phyloP scores from a whole-genome alignment of 371 early-diverging fungal species.

The Lichtheimia hyalospora region DNA sequence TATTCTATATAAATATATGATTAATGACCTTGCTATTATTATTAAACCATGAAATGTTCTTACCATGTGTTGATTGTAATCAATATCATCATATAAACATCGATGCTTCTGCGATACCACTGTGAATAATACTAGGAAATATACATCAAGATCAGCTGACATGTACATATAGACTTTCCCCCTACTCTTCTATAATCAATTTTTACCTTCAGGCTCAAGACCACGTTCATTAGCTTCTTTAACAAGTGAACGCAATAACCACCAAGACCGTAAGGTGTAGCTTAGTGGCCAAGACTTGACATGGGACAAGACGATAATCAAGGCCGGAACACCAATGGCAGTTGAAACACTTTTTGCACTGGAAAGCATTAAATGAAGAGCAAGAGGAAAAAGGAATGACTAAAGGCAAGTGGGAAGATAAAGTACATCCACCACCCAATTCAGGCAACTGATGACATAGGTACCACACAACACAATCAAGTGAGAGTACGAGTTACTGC shows the following conservation, averaged over 20 bases:
- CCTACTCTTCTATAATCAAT: not conserved
- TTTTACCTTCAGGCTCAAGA: conserved; percentile 28
- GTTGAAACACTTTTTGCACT: conserved; percentile 2
- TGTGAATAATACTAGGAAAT: conserved; percentile 29
- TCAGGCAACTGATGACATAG: not conserved
- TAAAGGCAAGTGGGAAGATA: conserved; percentile 1
- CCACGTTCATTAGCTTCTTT: conserved; percentile 27
- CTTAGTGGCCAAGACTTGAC: conserved; percentile 36
- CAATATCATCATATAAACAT: conserved; percentile 44
- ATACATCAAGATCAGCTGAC: too few species aligned
- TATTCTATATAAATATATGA: conserved; percentile 23
- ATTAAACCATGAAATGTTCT: not conserved
- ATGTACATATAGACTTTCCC: too few species aligned
- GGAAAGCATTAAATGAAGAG: conserved; percentile 6
- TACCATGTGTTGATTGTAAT: conserved; percentile 52
- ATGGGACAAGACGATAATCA: conserved; percentile 23
- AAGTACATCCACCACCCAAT: not conserved
- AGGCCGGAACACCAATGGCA: conserved; percentile 13
- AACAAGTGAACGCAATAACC: conserved; percentile 25
- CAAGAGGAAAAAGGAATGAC: conserved; percentile 8
- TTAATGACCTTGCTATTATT: too few species aligned
- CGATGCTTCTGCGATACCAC: conserved; percentile 31
- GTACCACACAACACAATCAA: not conserved
- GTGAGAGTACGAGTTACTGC: not conserved
- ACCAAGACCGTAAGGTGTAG: conserved; percentile 42